Evolutionary conservation across 331 rosid genomes (phyloP), one percentile per base, ranked within the genome.

Genomic region (Phaseolus coccineus): DNA sequence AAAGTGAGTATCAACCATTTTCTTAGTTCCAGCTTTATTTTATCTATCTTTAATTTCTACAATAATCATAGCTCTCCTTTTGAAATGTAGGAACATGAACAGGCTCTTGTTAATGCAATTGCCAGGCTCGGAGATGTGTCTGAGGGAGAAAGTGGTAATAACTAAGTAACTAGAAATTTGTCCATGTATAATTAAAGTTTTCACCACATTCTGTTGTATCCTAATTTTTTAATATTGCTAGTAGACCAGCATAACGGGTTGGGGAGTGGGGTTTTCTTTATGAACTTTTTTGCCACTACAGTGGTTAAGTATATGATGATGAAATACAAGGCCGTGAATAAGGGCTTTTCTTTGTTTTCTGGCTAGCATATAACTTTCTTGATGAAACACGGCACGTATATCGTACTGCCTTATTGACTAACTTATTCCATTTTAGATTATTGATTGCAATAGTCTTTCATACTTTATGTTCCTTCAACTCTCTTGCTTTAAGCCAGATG

Each of bases 101-200:
- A 86, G 83, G 90, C 96, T 15, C 84, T 91, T 75, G 80, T 87
- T 47, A 83, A 89, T 81, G 96, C 96, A 47, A 91, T 91, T 63
- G 87, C 91, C 64, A 89, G 85, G 83, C 93, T 91, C 6, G 89
- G 86, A 84, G 93, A 87, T 71, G 93, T 88, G 62, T 89, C 92
- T 30, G 96, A 91, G 40, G 93, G 85, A 84, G 96, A 89, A 84
- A 91, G 93, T 83, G 96, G 93, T 91, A 91, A 91, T 89, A 82
- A 84, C 87, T 76, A 84, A 83, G 74, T 85, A 48, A 65, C 85
- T 78, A 70, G 84, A 61, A 76, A 58, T 55, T 44, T 81, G 84
- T 82, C 77, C 63, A 58, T 69, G 69, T 78, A 53, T 67, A 81
- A 71, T 67, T 42, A 42, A 8, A 55, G 31, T 66, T 79, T 67